A percentile compares a stretch with the other conserved stretches of the same genome.
These are phyloP conservation scores for Stagonosporopsis cucurbitacearum DNA, from an alignment of 2,329 filamentous ascomycete genomes.

Conservation along the genomic window DNA sequence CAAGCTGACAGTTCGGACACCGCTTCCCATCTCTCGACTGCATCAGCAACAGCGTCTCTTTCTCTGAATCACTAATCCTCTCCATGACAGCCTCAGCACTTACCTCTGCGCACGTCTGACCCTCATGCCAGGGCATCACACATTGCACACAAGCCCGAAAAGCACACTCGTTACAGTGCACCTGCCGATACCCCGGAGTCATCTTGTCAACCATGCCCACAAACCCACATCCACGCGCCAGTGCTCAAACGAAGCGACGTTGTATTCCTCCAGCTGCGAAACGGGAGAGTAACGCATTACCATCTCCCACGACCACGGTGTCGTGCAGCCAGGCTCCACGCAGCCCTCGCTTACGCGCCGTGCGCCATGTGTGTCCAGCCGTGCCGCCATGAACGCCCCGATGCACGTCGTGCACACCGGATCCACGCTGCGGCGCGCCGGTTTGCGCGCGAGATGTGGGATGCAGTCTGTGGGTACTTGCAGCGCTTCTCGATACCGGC, in stretches of 20 bases:
- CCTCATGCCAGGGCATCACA: slow-evolving; percentile 33
- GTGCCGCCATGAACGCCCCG: slow-evolving; percentile 28
- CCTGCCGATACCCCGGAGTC: slow-evolving; percentile 35
- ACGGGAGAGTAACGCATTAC: slow-evolving; percentile 31
- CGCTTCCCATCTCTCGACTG: slow-evolving; percentile 34
- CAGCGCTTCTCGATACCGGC: background rate
- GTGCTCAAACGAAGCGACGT: slow-evolving; percentile 32
- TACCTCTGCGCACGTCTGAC: slow-evolving; percentile 34
- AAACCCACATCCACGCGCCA: slow-evolving; percentile 26
- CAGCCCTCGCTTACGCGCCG: slow-evolving; percentile 29
- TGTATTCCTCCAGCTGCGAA: slow-evolving; percentile 31
- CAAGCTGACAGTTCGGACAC: slow-evolving; percentile 40
- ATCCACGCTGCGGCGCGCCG: slow-evolving; percentile 23
- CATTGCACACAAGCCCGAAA: slow-evolving; percentile 32
- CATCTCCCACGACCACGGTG: slow-evolving; percentile 26
- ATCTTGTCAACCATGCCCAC: slow-evolving; percentile 24
- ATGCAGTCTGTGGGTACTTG: slow-evolving; percentile 33
- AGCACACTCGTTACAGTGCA: slow-evolving; percentile 29
- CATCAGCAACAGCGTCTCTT: slow-evolving; percentile 31
- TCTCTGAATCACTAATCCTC: slow-evolving; percentile 32
- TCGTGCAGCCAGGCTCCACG: slow-evolving; percentile 30
- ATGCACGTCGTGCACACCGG: slow-evolving; percentile 41
- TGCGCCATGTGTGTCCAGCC: slow-evolving; percentile 31
- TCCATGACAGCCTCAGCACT: slow-evolving; percentile 23
- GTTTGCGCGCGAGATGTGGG: slow-evolving; percentile 30